These are phyloP conservation scores for Trichoderma orchidacearum DNA, from an alignment of 495 filamentous ascomycete species.

Conservation along the genomic window DNA sequence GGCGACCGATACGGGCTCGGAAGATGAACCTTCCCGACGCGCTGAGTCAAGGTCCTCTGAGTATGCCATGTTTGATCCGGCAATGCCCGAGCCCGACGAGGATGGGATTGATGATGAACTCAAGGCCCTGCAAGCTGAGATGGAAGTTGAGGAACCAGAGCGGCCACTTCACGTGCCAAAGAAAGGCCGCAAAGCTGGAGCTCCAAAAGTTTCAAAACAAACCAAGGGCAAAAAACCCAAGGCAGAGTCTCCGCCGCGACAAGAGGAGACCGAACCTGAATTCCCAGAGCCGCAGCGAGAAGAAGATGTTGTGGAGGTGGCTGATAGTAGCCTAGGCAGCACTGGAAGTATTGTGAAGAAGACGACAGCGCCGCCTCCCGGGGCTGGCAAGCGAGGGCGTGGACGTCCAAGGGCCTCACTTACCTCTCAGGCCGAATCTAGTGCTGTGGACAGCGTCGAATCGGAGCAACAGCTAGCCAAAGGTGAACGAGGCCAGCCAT, in stretches of 20 bases:
- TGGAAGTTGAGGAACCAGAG: constrained; percentile 14
- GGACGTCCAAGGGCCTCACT: not conserved
- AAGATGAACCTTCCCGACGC: constrained; percentile 9
- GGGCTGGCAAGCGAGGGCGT: not conserved
- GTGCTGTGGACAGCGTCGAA: constrained; percentile 12
- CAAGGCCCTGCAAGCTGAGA: constrained; percentile 30
- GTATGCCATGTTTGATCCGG: constrained; percentile 31
- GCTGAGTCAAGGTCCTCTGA: constrained; percentile 8
- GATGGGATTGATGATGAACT: constrained; percentile 29
- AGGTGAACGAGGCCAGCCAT: constrained; percentile 14
- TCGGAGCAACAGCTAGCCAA: constrained; percentile 10
- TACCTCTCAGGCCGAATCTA: not conserved
- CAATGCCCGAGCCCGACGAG: constrained; percentile 27
- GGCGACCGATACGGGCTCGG: constrained; percentile 21
- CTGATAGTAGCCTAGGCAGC: constrained; percentile 27
- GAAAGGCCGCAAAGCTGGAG: constrained; percentile 29
- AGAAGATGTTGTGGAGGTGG: constrained; percentile 13
- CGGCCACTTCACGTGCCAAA: constrained; percentile 22
- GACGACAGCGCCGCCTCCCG: constrained; percentile 13
- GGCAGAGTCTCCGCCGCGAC: constrained; percentile 7
- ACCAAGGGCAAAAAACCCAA: constrained; percentile 22
- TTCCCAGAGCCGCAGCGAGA: constrained; percentile 17
- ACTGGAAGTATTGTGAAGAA: constrained; percentile 24
- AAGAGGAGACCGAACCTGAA: constrained; percentile 17
- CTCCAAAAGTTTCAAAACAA: constrained; percentile 29